Conservation (phyloP, 257 asterid species). For the Solanum lignicaule region DNA sequence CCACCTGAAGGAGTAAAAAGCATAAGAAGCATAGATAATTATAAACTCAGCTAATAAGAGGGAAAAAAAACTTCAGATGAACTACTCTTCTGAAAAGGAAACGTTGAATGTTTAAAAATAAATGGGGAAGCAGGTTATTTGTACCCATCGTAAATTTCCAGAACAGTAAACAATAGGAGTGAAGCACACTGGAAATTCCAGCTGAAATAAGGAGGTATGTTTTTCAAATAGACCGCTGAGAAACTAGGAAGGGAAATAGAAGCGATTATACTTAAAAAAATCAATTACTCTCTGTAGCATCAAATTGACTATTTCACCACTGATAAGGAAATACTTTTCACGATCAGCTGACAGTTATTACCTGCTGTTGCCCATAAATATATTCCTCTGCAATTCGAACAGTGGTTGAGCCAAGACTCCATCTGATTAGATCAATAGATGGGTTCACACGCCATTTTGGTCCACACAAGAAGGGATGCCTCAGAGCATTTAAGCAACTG, state of each 20-base stretch:
- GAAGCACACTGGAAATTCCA: not conserved
- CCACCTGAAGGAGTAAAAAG: not conserved
- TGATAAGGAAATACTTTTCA: not conserved
- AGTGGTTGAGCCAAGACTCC: slow-evolving; percentile 93
- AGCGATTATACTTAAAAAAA: not conserved
- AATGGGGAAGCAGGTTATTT: not conserved
- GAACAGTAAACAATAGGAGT: not conserved
- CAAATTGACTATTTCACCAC: not conserved
- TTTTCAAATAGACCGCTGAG: not conserved
- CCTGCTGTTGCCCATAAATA: slow-evolving; percentile 89
- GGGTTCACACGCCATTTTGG: slow-evolving; percentile 91
- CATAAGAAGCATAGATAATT: not conserved
- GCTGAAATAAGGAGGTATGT: not conserved
- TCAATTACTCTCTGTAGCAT: not conserved
- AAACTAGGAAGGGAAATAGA: not conserved
- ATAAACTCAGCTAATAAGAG: not conserved
- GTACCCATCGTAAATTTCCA: not conserved
- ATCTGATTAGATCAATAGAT: slow-evolving; percentile 79
- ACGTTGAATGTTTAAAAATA: not conserved
- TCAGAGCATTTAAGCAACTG: slow-evolving; percentile 89
- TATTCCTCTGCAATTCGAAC: slow-evolving; percentile 94
- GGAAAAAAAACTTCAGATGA: not conserved
- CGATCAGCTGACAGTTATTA: slow-evolving; percentile 10
- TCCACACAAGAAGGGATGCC: slow-evolving; percentile 97
- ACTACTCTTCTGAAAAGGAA: not conserved